phyloP scores from a whole-genome alignment of 306 rosid species.

The Vachellia pachyceras region DNA sequence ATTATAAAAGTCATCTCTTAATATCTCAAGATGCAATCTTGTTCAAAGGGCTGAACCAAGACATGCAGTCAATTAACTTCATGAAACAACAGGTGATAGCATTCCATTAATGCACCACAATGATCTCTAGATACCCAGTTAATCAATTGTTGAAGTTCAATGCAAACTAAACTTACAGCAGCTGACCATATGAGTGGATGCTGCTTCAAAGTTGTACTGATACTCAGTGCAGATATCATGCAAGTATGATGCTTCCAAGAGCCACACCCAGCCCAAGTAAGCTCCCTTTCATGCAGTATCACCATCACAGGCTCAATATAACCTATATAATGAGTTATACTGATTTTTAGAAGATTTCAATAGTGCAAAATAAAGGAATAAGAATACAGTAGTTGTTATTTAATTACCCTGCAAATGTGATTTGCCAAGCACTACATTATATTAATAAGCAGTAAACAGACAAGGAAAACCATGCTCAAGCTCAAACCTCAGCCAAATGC shows the following conservation, averaged over 20 bases:
- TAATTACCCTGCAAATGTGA: not conserved
- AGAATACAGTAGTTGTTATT: not conserved
- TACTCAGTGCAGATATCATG: constrained; percentile 89
- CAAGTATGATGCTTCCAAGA: constrained; percentile 97
- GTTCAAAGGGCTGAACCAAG: not conserved
- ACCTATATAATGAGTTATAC: constrained; percentile 53
- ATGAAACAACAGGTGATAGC: not conserved
- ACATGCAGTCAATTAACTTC: constrained; percentile 3
- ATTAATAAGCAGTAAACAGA: not conserved
- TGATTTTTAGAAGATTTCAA: constrained; percentile 26
- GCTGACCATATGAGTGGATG: constrained; percentile 99
- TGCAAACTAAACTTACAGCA: constrained; percentile 64
- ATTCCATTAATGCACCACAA: constrained; percentile 13
- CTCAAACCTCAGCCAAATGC: constrained; percentile 1
- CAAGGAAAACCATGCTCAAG: not conserved
- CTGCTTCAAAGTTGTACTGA: constrained; percentile 94
- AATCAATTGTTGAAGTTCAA: constrained; percentile 18
- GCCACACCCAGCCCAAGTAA: constrained; percentile 95
- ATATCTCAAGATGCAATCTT: not conserved
- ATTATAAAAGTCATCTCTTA: not conserved
- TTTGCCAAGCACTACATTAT: not conserved
- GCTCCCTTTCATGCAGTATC: constrained; percentile 89
- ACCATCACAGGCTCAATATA: constrained; percentile 98
- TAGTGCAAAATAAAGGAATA: constrained; percentile 7
- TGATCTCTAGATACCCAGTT: constrained; percentile 17